phyloP scores from a whole-genome alignment of 352 stramenopile species.

The Elongisporangium undulatum region DNA sequence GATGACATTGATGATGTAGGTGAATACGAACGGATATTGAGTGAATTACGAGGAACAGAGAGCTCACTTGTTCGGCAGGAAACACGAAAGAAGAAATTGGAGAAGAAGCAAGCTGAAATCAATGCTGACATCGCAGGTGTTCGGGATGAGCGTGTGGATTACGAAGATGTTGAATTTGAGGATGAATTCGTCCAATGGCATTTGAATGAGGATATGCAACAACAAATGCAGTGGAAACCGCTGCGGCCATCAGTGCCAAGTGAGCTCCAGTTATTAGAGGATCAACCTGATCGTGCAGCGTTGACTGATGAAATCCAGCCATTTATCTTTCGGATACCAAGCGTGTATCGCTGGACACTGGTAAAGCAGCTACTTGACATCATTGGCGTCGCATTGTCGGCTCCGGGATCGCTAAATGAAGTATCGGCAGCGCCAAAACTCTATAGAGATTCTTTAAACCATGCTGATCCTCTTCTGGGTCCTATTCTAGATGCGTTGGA shows the following conservation, averaged over 20 bases:
- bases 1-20: constrained; percentile 50
- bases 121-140: constrained; percentile 17
- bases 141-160: constrained; percentile 60
- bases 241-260: constrained; percentile 33
- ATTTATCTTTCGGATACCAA: constrained; percentile 61
- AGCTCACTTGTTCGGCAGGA: constrained; percentile 23
- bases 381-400: constrained; percentile 26
- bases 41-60: constrained; percentile 55
- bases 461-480: constrained; percentile 12
- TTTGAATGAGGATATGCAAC: constrained; percentile 24
- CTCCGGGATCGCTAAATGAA: not conserved
- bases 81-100: constrained; percentile 18
- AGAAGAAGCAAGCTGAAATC: constrained; percentile 21
- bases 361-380: constrained; percentile 37
- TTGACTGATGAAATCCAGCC: constrained; percentile 75
- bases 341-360: constrained; percentile 21
- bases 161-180: constrained; percentile 15
- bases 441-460: no score
- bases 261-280: constrained; percentile 51
- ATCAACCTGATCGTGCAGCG: constrained; percentile 53
- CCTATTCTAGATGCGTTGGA: constrained; percentile 48
- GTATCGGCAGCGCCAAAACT: no score
- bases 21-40: constrained; percentile 75
- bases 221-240: constrained; percentile 50
- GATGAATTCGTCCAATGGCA: constrained; percentile 53